A percentile compares a stretch with the other conserved stretches of the same genome.
phyloP scores from a whole-genome alignment of 305 asterid species.

The Withania somnifera region DNA sequence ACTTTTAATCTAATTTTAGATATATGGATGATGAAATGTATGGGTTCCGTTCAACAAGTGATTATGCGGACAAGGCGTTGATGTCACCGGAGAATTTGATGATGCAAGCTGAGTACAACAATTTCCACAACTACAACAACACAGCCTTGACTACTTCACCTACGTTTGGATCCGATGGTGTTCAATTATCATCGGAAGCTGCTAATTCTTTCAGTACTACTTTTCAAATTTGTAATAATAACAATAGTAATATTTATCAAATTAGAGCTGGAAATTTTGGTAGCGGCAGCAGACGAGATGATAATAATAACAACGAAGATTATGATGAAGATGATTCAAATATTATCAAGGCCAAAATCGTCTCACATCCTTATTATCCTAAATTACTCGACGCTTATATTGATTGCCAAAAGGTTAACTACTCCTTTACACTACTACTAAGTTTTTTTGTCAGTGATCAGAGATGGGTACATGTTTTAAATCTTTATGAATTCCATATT shows the following conservation, averaged over 20 bases:
- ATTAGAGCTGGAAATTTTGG: background rate
- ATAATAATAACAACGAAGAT: slow-evolving; percentile 4
- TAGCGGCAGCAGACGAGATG: background rate
- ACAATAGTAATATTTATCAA: background rate
- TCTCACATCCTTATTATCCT: slow-evolving; percentile 72
- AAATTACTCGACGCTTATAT: slow-evolving; percentile 64
- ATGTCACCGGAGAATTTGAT: slow-evolving; percentile 52
- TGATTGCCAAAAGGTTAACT: slow-evolving; percentile 90
- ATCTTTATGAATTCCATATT: background rate
- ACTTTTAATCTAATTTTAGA: background rate
- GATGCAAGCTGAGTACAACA: slow-evolving; percentile 27
- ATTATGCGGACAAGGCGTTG: slow-evolving; percentile 42
- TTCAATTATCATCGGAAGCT: background rate
- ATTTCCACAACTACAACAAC: background rate
- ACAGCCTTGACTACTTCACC: slow-evolving; percentile 4
- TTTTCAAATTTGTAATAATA: too few relatives aligned
- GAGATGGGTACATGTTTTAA: background rate
- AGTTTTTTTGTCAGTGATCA: background rate
- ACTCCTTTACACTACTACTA: background rate
- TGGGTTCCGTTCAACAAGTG: slow-evolving; percentile 26
- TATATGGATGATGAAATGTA: slow-evolving; percentile 32
- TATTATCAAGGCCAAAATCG: slow-evolving; percentile 53
- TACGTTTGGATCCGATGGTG: slow-evolving; percentile 30
- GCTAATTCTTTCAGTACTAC: background rate
- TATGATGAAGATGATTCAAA: slow-evolving; percentile 22